Conservation (phyloP, 306 rosid species). For the Astragalus membranaceus region DNA sequence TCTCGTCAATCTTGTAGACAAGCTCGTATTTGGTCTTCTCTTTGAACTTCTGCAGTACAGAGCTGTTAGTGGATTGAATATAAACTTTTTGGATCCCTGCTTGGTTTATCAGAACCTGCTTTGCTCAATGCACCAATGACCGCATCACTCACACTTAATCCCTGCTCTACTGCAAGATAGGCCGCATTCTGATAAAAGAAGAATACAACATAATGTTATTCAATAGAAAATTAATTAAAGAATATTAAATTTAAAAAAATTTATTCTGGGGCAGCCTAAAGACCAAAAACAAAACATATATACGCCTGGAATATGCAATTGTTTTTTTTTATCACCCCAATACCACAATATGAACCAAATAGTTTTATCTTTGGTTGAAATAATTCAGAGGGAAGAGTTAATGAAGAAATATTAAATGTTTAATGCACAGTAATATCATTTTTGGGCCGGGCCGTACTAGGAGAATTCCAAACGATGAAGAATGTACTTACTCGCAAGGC, state of each 20-base stretch:
- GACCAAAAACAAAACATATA: neutral
- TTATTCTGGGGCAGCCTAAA: too few relatives aligned
- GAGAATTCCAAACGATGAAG: neutral
- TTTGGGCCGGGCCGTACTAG: too few relatives aligned
- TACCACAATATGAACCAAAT: neutral
- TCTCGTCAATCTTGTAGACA: slow-evolving; percentile 63
- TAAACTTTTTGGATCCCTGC: slow-evolving; percentile 43
- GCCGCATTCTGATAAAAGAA: slow-evolving; percentile 71
- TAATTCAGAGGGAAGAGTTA: neutral
- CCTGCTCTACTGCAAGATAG: slow-evolving; percentile 52
- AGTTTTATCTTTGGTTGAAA: neutral
- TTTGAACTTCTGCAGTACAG: slow-evolving; percentile 61
- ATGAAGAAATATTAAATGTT: neutral
- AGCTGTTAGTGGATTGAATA: slow-evolving; percentile 72
- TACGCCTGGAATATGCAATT: neutral
- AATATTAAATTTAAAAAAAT: neutral
- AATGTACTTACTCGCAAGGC: neutral
- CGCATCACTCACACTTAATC: slow-evolving; percentile 47
- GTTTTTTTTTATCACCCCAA: neutral
- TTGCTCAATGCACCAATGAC: slow-evolving; percentile 48
- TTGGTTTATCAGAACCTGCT: slow-evolving; percentile 63
- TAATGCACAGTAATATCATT: neutral
- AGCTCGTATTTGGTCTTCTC: slow-evolving; percentile 48
- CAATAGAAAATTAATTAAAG: slow-evolving; percentile 4
- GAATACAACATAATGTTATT: slow-evolving; percentile 19